These are phyloP conservation scores for Ceratobasidium sp. DNA, from an alignment of 1,284 basidiomycete genomes.

Conservation along the genomic window DNA sequence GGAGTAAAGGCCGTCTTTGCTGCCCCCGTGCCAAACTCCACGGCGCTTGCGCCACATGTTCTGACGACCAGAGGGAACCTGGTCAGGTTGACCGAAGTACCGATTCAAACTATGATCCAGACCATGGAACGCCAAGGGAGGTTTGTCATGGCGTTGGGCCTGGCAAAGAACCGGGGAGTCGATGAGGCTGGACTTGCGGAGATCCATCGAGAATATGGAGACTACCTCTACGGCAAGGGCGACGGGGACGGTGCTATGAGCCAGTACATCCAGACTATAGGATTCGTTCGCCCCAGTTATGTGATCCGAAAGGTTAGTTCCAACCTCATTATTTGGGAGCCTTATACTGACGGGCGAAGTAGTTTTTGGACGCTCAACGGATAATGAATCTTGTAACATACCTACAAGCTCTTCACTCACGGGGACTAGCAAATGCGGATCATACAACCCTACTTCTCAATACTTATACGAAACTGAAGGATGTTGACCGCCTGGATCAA, in stretches of 20 bases:
- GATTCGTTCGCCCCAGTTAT: conserved; percentile 88
- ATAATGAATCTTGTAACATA: conserved; percentile 95
- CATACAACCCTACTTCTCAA: conserved; percentile 95
- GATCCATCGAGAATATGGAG: conserved; percentile 87
- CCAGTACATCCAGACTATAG: conserved; percentile 90
- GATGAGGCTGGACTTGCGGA: conserved; percentile 77
- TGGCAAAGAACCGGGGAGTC: conserved; percentile 78
- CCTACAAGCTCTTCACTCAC: conserved; percentile 90
- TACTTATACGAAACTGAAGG: conserved; percentile 96
- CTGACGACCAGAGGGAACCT: conserved; percentile 32
- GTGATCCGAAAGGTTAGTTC: conserved; percentile 86
- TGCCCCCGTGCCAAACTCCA: conserved; percentile 18
- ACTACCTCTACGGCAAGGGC: conserved; percentile 87
- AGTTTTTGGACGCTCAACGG: conserved; percentile 96
- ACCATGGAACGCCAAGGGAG: conserved; percentile 35
- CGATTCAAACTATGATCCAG: conserved; percentile 39
- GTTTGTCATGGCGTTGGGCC: conserved; percentile 54
- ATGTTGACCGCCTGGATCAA: conserved; percentile 82
- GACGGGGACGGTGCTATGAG: conserved; percentile 93
- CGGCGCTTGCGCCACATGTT: conserved; percentile 26
- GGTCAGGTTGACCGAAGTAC: conserved; percentile 23
- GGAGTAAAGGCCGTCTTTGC: conserved; percentile 81
- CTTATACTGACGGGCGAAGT: conserved; percentile 1
- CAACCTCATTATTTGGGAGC: background rate
- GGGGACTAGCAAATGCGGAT: conserved; percentile 90